Conservation (phyloP, 2,329 filamentous ascomycete species). For the Sclerotinia trifoliorum region DNA sequence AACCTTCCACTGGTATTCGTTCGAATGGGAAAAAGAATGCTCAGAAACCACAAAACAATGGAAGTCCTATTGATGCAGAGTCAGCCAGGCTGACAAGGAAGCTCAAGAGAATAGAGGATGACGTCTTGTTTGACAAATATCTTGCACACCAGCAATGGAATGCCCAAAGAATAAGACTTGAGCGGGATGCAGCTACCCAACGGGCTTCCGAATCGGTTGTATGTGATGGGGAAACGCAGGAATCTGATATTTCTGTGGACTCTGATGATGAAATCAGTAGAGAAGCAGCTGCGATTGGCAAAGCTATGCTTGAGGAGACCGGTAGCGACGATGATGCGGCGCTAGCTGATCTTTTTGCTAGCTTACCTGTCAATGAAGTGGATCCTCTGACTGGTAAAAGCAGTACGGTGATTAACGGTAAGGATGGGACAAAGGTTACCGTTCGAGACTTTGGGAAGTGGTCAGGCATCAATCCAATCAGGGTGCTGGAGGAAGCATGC, state of each 20-base stretch:
- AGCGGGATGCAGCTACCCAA: constrained; percentile 57
- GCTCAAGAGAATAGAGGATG: constrained; percentile 72
- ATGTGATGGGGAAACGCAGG: constrained; percentile 33
- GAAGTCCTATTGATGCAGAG: constrained; percentile 40
- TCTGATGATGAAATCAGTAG: constrained; percentile 49
- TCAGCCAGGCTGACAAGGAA: constrained; percentile 69
- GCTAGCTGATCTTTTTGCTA: constrained; percentile 57
- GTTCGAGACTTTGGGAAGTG: constrained; percentile 84
- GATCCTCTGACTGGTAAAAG: constrained; percentile 59
- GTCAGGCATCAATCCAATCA: constrained; percentile 71
- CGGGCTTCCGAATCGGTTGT: constrained; percentile 40
- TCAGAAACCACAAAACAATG: constrained; percentile 25
- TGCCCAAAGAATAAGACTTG: constrained; percentile 55
- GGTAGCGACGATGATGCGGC: constrained; percentile 53
- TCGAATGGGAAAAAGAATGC: constrained; percentile 23
- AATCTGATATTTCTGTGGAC: constrained; percentile 41
- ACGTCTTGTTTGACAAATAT: constrained; percentile 70
- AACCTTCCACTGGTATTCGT: constrained; percentile 43
- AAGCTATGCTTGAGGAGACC: constrained; percentile 56
- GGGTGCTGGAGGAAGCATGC: constrained; percentile 83
- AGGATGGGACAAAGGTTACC: constrained; percentile 55
- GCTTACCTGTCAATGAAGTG: constrained; percentile 59
- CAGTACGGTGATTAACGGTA: constrained; percentile 53
- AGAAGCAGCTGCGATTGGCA: constrained; percentile 58
- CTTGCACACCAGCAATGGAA: constrained; percentile 67